Base-by-base conservation (phyloP, 306 rosid genomes). In the Medicago ruthenica region DNA sequence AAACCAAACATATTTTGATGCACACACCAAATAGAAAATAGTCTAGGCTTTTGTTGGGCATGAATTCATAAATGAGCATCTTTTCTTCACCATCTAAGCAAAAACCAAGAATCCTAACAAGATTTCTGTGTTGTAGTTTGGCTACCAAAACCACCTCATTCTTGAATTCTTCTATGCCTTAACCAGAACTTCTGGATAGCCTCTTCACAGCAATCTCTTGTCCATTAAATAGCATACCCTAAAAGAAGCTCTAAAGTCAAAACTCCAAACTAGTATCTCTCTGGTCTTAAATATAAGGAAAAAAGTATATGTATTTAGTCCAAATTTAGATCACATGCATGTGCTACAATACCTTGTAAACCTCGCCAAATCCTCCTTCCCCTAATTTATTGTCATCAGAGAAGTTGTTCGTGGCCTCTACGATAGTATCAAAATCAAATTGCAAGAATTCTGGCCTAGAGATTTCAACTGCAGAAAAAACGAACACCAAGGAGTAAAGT, bases 331-430 rank as follows among this genome's bases (percentile, higher is more conserved):
- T 11, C 37, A 58, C 22, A 58, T 58, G 5, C 16, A 58, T 12
- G 17, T 31, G 20, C 11, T 61, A 41, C n/a, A 27, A 10, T 83
- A 86, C 92, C 87, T 84, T 88, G 83, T 78, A 88, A 73, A 86
- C 92, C 47, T 21, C 65, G 34, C 90, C 90, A 75, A 86, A 82
- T 74, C 89, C 89, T 39, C 93, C 93, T 81, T 61, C 82, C 0
- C 90, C 90, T 14, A 88, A 63, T 73, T 78, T 83, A 54, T 82
- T 80, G 2, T 83, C 83, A 12, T 41, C 62, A 3, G 79, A 13
- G 54, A 89, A 88, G 24, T 83, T 85, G 78, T 75, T 48, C 13
- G 89, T 88, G 15, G 90, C 93, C 0, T 61, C 53, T 48, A n/a
- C 57, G 8, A 86, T 71, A 3, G 79, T 79, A 15, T 37, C 76